Conservation (phyloP, 2,329 filamentous ascomycete genomes). For the Samsoniella hepiali region DNA sequence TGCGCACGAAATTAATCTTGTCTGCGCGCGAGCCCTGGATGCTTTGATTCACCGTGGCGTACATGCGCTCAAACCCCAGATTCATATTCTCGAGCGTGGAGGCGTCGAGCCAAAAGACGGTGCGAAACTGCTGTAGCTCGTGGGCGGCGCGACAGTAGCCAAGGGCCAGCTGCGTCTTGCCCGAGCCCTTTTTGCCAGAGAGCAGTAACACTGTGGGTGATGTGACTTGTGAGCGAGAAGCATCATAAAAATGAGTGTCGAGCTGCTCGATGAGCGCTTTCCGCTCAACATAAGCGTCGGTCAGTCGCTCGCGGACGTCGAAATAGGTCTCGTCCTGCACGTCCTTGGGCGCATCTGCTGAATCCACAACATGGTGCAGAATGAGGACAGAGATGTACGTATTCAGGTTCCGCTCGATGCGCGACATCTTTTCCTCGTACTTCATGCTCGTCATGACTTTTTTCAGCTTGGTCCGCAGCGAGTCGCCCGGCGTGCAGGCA, state of each 20-base stretch:
- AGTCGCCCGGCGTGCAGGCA: constrained; percentile 15
- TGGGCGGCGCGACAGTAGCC: constrained; percentile 10
- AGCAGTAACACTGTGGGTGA: constrained; percentile 9
- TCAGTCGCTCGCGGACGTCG: constrained; percentile 10
- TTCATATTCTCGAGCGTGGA: constrained; percentile 14
- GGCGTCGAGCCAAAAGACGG: constrained; percentile 12
- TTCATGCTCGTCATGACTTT: constrained; percentile 17
- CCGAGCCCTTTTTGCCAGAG: not conserved
- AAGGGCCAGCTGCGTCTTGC: constrained; percentile 15
- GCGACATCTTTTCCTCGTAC: constrained; percentile 11
- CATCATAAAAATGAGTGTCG: constrained; percentile 4
- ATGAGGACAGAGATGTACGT: constrained; percentile 17
- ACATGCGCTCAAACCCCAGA: constrained; percentile 13
- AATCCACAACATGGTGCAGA: constrained; percentile 14
- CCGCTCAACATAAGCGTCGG: not conserved
- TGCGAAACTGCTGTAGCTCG: constrained; percentile 15
- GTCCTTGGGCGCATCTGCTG: constrained; percentile 11
- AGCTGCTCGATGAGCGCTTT: not conserved
- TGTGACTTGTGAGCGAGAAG: constrained; percentile 6
- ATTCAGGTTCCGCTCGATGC: constrained; percentile 12
- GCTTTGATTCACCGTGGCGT: constrained; percentile 4
- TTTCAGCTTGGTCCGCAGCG: constrained; percentile 10
- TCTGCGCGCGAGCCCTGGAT: constrained; percentile 2
- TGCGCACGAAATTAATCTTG: constrained; percentile 6
- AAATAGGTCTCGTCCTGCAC: constrained; percentile 7